Evolutionary conservation across 2,329 filamentous ascomycete species (phyloP).

Genomic region (Aurifilum marmelostoma): DNA sequence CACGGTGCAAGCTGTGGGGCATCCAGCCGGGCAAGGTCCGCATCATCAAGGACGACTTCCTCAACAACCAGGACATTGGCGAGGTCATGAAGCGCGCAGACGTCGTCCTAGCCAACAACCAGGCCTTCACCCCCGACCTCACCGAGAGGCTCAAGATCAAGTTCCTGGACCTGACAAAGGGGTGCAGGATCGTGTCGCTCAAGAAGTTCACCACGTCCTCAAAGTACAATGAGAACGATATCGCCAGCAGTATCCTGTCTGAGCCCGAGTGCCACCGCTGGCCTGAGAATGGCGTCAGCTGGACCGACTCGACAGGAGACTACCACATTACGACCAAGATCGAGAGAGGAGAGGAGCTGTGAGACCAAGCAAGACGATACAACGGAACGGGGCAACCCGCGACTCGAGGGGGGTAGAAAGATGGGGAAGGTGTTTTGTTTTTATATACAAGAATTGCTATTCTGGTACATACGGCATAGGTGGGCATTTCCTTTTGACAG

Average conservation of each 20-base stretch:
- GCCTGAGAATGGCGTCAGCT: constrained; percentile 80
- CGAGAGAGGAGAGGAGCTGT: constrained; percentile 33
- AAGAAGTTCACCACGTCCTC: constrained; percentile 88
- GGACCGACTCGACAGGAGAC: constrained; percentile 80
- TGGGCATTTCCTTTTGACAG: neutral
- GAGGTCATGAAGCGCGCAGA: constrained; percentile 81
- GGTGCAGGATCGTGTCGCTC: constrained; percentile 86
- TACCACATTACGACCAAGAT: constrained; percentile 91
- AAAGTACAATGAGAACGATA: constrained; percentile 71
- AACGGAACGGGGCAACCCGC: neutral
- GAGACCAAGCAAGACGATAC: neutral
- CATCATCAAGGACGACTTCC: constrained; percentile 83
- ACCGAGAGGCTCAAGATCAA: constrained; percentile 85
- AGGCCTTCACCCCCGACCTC: constrained; percentile 86
- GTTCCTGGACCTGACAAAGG: constrained; percentile 91
- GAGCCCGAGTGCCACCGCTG: constrained; percentile 65
- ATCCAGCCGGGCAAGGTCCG: constrained; percentile 77
- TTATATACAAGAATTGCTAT: neutral
- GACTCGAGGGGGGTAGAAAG: neutral
- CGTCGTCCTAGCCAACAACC: constrained; percentile 97
- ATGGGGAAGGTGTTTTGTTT: neutral
- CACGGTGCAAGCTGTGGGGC: constrained; percentile 89
- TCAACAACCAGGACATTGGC: constrained; percentile 70
- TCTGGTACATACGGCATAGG: neutral
- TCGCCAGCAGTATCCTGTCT: constrained; percentile 78